Percentiles rank a stretch among this genome's conserved stretches.
These are phyloP conservation scores for Pterocarpus macrocarpus DNA, from an alignment of 306 rosid species.

Conservation along the genomic window DNA sequence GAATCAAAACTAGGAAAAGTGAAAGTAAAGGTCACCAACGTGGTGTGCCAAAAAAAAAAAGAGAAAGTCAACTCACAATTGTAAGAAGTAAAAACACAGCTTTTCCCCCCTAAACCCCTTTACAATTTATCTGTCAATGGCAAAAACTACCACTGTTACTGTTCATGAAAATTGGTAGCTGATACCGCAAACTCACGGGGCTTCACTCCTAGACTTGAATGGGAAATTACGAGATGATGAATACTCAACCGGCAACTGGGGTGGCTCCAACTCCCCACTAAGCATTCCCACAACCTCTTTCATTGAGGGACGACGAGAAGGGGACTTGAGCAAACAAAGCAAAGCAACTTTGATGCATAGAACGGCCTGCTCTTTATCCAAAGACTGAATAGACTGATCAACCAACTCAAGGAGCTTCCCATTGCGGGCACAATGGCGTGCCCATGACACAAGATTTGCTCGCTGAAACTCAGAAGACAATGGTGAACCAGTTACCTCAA, in stretches of 20 bases:
- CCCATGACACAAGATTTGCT: conserved; percentile 87
- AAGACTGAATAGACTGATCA: conserved; percentile 58
- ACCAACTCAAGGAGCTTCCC: conserved; percentile 82
- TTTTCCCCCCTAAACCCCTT: not conserved
- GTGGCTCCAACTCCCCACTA: conserved; percentile 61
- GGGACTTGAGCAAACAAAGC: conserved; percentile 72
- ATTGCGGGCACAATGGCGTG: conserved; percentile 71
- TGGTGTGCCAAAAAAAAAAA: not conserved
- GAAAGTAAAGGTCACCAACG: conserved; percentile 18
- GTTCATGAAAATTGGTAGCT: conserved; percentile 1
- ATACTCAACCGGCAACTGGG: conserved; percentile 65
- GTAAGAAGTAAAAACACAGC: not conserved
- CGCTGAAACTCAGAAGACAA: conserved; percentile 67
- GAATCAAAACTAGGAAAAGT: conserved; percentile 19
- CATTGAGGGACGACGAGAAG: conserved; percentile 85
- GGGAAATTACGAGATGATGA: conserved; percentile 60
- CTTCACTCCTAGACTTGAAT: conserved; percentile 52
- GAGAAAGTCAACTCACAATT: not conserved
- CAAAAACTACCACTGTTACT: conserved; percentile 1
- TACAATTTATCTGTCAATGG: conserved; percentile 21
- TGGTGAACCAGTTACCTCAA: conserved; percentile 75
- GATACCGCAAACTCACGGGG: conserved; percentile 49
- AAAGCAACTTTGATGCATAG: conserved; percentile 80
- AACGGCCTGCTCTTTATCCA: conserved; percentile 72
- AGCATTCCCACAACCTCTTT: conserved; percentile 81